Conservation (phyloP, 306 rosid species). For the Vigna trinervia region DNA sequence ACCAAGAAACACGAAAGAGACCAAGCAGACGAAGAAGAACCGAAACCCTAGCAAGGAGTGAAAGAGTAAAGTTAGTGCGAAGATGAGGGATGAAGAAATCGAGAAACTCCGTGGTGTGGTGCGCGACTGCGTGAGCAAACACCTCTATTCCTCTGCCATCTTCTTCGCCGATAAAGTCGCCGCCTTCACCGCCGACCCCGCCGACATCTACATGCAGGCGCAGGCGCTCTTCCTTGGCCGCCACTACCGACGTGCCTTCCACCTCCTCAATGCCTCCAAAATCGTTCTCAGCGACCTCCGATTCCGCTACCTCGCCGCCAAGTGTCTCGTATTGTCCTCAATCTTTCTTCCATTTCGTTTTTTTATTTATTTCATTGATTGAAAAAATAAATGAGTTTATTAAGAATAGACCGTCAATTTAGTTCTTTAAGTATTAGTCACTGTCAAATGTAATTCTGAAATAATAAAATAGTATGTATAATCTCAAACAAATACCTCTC, state of each 20-base stretch:
- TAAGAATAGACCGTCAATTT: no score
- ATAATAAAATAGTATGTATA: no score
- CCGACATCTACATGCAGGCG: conserved; percentile 95
- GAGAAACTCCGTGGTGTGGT: conserved; percentile 96
- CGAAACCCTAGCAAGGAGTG: conserved; percentile 4
- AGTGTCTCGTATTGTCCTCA: conserved; percentile 65
- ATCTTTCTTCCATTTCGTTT: background rate
- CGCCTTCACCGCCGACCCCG: conserved; percentile 87
- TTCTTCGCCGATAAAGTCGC: conserved; percentile 97
- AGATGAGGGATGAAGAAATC: conserved; percentile 84
- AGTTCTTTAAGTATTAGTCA: background rate
- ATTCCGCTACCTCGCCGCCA: conserved; percentile 94
- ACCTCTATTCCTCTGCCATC: conserved; percentile 90
- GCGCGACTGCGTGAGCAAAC: conserved; percentile 92
- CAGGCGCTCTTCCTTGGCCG: conserved; percentile 97
- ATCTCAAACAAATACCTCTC: background rate
- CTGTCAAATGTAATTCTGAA: no score
- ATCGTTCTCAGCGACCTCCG: conserved; percentile 90
- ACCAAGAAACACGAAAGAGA: background rate
- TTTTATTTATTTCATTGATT: background rate
- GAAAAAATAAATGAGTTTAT: background rate
- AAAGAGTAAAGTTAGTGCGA: background rate
- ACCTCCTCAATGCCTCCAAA: conserved; percentile 91
- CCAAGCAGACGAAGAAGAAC: no score
- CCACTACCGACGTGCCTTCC: conserved; percentile 93